Evolutionary conservation across 2,329 filamentous ascomycete genomes (phyloP).

Genomic region (Myriangium duriaei): DNA sequence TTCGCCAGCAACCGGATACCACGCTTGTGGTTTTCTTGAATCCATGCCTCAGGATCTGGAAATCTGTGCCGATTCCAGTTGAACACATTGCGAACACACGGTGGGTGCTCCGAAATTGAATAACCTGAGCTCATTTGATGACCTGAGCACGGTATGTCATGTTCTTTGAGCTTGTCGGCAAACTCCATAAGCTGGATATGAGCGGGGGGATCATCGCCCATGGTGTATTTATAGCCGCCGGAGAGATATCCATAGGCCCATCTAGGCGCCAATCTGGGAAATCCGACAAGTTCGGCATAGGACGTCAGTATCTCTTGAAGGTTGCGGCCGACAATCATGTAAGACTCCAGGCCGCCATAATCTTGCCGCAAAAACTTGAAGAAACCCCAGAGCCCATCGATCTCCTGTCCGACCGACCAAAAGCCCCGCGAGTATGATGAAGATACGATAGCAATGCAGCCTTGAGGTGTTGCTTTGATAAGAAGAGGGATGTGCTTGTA

Average conservation of each 20-base stretch:
- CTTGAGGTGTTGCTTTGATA: conserved; percentile 52
- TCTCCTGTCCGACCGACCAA: conserved; percentile 57
- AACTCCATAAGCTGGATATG: conserved; percentile 48
- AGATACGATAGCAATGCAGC: conserved; percentile 56
- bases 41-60: conserved; percentile 53
- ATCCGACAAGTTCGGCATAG: conserved; percentile 57
- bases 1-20: conserved; percentile 59
- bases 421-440: conserved; percentile 51
- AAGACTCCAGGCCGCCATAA: conserved; percentile 59
- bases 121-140: conserved; percentile 65
- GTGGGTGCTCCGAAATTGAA: conserved; percentile 52
- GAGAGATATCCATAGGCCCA: conserved; percentile 65
- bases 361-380: conserved; percentile 66
- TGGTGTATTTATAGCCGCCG: conserved; percentile 52
- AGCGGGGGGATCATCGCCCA: conserved; percentile 44
- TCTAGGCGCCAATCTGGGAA: conserved; percentile 53
- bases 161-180: conserved; percentile 46
- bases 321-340: conserved; percentile 53
- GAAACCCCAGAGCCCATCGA: conserved; percentile 63
- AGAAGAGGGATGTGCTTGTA: conserved; percentile 67
- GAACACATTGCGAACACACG: conserved; percentile 59
- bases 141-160: conserved; percentile 58
- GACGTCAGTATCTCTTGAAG: conserved; percentile 52
- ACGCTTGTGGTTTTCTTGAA: conserved; percentile 47
- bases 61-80: conserved; percentile 62